Conservation (phyloP, 139 green algal species). For the Limnomonas spitsbergensis region DNA sequence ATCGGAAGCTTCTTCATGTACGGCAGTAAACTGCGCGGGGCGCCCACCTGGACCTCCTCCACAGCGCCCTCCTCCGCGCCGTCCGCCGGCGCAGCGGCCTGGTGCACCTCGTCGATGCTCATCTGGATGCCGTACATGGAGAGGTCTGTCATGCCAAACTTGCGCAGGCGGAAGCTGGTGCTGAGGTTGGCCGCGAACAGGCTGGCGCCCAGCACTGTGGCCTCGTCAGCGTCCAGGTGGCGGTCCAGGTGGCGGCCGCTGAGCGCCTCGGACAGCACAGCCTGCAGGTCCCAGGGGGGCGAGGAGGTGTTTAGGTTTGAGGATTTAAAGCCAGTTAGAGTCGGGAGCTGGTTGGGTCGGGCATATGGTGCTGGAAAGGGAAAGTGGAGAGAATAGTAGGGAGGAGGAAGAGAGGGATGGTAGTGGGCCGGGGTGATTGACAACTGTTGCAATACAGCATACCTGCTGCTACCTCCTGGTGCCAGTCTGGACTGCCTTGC, state of each 20-base stretch:
- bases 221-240: conserved; percentile 97
- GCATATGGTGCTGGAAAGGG: not conserved
- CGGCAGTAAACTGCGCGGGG: conserved; percentile 47
- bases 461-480: too few relatives aligned
- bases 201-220: conserved; percentile 83
- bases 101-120: conserved; percentile 32
- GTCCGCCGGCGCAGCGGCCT: conserved; percentile 11
- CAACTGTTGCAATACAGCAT: too few relatives aligned
- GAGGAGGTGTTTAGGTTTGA: not conserved
- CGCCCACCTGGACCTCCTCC: not conserved
- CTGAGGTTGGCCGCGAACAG: conserved; percentile 94
- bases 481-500: too few relatives aligned
- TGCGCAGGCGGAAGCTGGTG: conserved; percentile 92
- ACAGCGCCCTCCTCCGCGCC: conserved; percentile 16
- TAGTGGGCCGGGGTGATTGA: too few relatives aligned
- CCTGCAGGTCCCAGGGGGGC: conserved; percentile 43
- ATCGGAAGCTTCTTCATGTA: conserved; percentile 73
- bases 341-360: not conserved
- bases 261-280: conserved; percentile 69
- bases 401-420: too few relatives aligned
- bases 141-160: conserved; percentile 89
- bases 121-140: conserved; percentile 68
- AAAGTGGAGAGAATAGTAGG: not conserved
- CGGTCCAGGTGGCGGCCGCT: conserved; percentile 64
- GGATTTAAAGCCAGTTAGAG: not conserved